phyloP scores from a whole-genome alignment of 2,329 filamentous ascomycete species.

The Neophaeococcomyces aloes region DNA sequence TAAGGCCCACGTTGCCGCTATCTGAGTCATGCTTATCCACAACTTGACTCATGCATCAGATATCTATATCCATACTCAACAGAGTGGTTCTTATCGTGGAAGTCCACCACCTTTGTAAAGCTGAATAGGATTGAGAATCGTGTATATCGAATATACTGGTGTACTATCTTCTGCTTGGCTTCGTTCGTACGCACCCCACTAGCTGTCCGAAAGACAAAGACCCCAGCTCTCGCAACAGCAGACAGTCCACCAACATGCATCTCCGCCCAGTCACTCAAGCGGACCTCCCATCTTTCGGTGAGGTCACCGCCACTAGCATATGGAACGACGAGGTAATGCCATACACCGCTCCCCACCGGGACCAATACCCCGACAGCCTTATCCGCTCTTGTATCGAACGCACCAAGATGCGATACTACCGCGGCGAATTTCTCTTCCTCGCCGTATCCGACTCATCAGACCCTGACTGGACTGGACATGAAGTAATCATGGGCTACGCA shows the following conservation, averaged over 20 bases:
- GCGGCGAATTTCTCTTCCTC: conserved; percentile 5
- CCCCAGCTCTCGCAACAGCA: too few species aligned
- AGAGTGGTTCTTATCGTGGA: too few species aligned
- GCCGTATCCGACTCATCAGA: conserved; percentile 1
- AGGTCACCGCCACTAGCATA: background rate
- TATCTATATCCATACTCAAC: too few species aligned
- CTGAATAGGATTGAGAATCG: too few species aligned
- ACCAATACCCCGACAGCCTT: conserved; percentile 1
- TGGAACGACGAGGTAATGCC: conserved; percentile 5
- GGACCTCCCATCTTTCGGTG: conserved; percentile 2
- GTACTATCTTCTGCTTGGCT: too few species aligned
- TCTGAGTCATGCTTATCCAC: too few species aligned
- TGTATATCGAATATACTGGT: too few species aligned
- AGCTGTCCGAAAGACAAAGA: too few species aligned
- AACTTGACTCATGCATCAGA: too few species aligned
- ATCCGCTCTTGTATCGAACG: background rate
- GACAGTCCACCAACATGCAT: background rate
- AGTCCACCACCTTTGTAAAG: too few species aligned
- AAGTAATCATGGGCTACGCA: conserved; percentile 7
- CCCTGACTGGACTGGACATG: conserved; percentile 3
- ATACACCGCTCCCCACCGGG: conserved; percentile 1
- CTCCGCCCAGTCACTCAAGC: background rate
- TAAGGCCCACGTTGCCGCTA: too few species aligned
- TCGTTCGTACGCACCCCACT: too few species aligned
- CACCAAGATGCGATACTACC: conserved; percentile 1